These are phyloP conservation scores for Fusarium euwallaceae DNA, from an alignment of 2,329 filamentous ascomycete genomes.

Conservation along the genomic window DNA sequence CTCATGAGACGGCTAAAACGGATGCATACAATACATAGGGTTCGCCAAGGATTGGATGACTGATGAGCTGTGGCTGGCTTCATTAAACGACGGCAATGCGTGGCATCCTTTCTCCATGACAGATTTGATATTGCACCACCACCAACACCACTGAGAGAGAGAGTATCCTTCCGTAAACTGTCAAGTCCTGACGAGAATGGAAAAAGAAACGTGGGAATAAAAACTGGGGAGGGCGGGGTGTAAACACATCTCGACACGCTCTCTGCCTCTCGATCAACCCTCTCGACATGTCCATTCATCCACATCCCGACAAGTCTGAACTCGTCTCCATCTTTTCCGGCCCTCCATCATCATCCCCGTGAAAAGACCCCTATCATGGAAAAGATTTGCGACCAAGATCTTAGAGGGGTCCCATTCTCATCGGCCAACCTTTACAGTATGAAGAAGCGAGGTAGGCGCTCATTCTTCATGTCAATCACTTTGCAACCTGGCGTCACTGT, in stretches of 20 bases:
- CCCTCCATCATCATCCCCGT: constrained; percentile 21
- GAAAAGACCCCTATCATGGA: constrained; percentile 36
- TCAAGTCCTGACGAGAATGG: constrained; percentile 12
- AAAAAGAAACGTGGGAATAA: constrained; percentile 23
- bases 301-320: constrained; percentile 12
- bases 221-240: constrained; percentile 3
- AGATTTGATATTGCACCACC: not conserved
- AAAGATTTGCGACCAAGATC: constrained; percentile 42
- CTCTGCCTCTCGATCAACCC: constrained; percentile 1
- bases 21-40: constrained; percentile 5
- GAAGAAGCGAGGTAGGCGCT: constrained; percentile 1
- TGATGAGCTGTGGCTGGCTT: not conserved
- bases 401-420: constrained; percentile 20
- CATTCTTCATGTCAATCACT: constrained; percentile 1
- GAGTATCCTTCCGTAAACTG: constrained; percentile 21
- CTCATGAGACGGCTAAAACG: constrained; percentile 1
- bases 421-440: constrained; percentile 22
- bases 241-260: constrained; percentile 18
- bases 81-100: constrained; percentile 25
- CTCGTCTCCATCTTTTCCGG: constrained; percentile 31
- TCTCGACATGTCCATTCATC: not conserved
- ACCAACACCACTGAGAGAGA: constrained; percentile 5
- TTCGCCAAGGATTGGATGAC: constrained; percentile 20
- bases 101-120: constrained; percentile 21
- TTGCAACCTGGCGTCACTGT: not conserved